Conservation (phyloP, 345 rosid genomes). For the Anastatica hierochuntica region DNA sequence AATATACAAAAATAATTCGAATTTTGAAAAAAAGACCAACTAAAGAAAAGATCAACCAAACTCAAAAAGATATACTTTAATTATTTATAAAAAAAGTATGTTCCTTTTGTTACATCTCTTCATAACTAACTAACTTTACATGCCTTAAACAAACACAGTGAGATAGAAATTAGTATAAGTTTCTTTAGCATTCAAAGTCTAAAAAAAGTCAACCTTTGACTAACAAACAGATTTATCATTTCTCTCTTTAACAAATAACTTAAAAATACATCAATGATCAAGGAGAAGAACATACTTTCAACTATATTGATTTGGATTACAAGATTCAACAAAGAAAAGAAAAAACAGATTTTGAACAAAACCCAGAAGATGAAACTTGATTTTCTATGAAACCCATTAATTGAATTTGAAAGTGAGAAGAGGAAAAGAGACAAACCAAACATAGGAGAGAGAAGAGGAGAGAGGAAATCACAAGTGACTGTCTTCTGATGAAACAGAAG, state of each 20-base stretch:
- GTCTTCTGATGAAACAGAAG: slow-evolving; percentile 24
- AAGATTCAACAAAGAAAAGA: neutral
- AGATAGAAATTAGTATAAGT: neutral
- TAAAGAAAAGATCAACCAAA: neutral
- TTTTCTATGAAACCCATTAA: too few species aligned
- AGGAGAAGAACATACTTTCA: neutral
- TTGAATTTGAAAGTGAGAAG: neutral
- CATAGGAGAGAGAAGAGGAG: slow-evolving; percentile 33
- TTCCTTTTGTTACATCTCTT: too few species aligned
- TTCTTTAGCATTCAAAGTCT: neutral
- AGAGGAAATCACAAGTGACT: slow-evolving; percentile 22
- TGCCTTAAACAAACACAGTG: neutral
- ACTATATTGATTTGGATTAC: too few species aligned
- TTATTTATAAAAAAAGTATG: too few species aligned
- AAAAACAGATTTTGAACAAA: slow-evolving; percentile 1
- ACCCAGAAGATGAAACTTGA: neutral
- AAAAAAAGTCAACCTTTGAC: neutral
- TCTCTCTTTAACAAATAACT: too few species aligned
- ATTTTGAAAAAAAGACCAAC: neutral
- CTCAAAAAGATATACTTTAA: too few species aligned
- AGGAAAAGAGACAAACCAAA: slow-evolving; percentile 23
- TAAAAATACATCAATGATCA: too few species aligned
- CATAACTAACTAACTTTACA: neutral
- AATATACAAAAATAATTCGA: neutral
- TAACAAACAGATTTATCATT: neutral